Base-by-base conservation (phyloP, 2,329 filamentous ascomycete genomes). In the Pezicula radicicola region DNA sequence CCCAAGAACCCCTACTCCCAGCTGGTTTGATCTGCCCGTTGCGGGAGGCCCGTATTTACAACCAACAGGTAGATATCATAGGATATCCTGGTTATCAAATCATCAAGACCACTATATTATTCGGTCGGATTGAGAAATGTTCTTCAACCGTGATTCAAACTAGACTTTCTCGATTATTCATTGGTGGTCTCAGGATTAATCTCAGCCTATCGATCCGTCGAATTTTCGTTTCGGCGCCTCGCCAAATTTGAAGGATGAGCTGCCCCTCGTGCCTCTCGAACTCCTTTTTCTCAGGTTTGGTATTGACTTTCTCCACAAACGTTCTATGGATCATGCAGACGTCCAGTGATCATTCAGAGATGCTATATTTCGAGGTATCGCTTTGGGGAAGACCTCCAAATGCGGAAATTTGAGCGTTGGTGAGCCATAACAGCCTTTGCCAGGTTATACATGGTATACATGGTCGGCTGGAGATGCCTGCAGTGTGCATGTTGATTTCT, bases 131-230 rank as follows among this genome's bases (percentile, higher is more conserved):
- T 43, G 36, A 4, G 50, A 49, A 52, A 51, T 46, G 15, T 16
- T 6, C 37, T 9, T 45, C 6, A 52, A 48, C 37, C 49, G 43
- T 51, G 48, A 50, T 50, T 39, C n/a, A 41, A 44, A 30, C 51
- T 56, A 53, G 55, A 49, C 35, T 36, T 50, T 36, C 48, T 18
- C 27, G 46, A 6, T 6, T 10, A 25, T 6, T 57, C 44, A 61
- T 63, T 63, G 56, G 62, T 25, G n/a, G 33, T 16, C 15, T 3
- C 21, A 21, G 41, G 47, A 52, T 54, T 49, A 33, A 56, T 57
- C 51, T 56, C 49, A 54, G 49, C 61, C 62, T 63, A 63, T 57
- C 45, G 45, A 50, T 60, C 19, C 39, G 35, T 48, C 40, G 36
- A 55, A 49, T 58, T 54, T 50, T 10, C 3, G 25, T 52, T 39